Evolutionary conservation across 768 basidiomycete species (phyloP).

Genomic region (Lyophyllum semitale): DNA sequence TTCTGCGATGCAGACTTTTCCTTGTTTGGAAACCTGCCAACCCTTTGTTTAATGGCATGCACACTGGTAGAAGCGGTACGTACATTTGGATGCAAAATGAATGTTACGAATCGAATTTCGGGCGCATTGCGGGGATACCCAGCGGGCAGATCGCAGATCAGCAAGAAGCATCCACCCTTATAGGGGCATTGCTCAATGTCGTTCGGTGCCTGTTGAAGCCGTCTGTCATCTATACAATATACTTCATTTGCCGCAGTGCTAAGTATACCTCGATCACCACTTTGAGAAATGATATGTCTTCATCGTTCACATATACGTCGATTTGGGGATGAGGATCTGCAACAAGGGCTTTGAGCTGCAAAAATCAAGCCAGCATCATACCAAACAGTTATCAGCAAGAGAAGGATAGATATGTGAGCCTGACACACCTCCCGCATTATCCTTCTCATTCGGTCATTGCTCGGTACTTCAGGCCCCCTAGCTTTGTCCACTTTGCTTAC

Average conservation of each 20-base stretch:
- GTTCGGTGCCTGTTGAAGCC: constrained; percentile 21
- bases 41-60: neutral
- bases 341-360: constrained; percentile 21
- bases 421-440: constrained; percentile 28
- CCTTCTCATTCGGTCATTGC: constrained; percentile 23
- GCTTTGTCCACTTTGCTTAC: constrained; percentile 19
- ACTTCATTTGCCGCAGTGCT: too few species aligned
- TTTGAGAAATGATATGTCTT: constrained; percentile 30
- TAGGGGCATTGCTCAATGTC: constrained; percentile 27
- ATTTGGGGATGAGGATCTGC: constrained; percentile 26
- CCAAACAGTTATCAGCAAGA: neutral
- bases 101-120: constrained; percentile 28
- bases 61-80: neutral
- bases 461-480: neutral
- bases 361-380: too few species aligned
- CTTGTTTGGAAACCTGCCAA: constrained; percentile 30
- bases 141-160: constrained; percentile 26
- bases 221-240: neutral
- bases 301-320: constrained; percentile 26
- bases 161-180: constrained; percentile 24
- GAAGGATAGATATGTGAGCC: neutral
- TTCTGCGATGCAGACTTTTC: constrained; percentile 32
- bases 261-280: constrained; percentile 24
- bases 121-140: constrained; percentile 30
- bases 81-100: constrained; percentile 31